These are phyloP conservation scores for Vigna hirtella DNA, from an alignment of 306 rosid species.

Conservation along the genomic window DNA sequence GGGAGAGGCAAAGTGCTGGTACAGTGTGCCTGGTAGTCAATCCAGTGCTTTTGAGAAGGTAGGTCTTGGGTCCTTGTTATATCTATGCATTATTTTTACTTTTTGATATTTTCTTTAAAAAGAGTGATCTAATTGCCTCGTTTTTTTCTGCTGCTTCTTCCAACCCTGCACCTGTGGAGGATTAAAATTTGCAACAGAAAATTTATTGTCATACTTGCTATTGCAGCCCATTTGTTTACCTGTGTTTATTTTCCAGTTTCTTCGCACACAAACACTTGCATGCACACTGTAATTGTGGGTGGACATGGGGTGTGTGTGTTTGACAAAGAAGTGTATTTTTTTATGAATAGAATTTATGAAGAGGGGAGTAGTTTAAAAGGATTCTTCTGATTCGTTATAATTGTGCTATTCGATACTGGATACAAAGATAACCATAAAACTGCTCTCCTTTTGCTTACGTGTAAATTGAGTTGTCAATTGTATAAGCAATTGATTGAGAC, in stretches of 20 bases:
- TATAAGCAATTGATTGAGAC: too few relatives aligned
- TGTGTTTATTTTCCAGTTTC: neutral
- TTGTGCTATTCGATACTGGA: conserved; percentile 9
- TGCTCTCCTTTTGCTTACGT: neutral
- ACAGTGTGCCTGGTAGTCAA: conserved; percentile 94
- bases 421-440: conserved; percentile 22
- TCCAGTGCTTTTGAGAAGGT: conserved; percentile 94
- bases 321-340: neutral
- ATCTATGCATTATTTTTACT: conserved; percentile 9
- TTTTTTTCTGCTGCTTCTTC: conserved; percentile 37
- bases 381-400: conserved; percentile 26
- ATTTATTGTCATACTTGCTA: neutral
- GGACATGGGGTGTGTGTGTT: conserved; percentile 29
- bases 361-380: conserved; percentile 13
- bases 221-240: neutral
- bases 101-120: neutral
- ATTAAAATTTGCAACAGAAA: conserved; percentile 18
- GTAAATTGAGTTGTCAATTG: neutral
- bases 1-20: conserved; percentile 99
- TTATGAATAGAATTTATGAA: neutral
- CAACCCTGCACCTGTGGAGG: conserved; percentile 21
- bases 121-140: conserved; percentile 7
- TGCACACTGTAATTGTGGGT: conserved; percentile 22
- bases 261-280: neutral
- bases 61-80: conserved; percentile 40